Evolutionary conservation across 2,329 filamentous ascomycete species (phyloP), one percentile per base, ranked within the genome.

Genomic region (Dichotomopilus funicola): DNA sequence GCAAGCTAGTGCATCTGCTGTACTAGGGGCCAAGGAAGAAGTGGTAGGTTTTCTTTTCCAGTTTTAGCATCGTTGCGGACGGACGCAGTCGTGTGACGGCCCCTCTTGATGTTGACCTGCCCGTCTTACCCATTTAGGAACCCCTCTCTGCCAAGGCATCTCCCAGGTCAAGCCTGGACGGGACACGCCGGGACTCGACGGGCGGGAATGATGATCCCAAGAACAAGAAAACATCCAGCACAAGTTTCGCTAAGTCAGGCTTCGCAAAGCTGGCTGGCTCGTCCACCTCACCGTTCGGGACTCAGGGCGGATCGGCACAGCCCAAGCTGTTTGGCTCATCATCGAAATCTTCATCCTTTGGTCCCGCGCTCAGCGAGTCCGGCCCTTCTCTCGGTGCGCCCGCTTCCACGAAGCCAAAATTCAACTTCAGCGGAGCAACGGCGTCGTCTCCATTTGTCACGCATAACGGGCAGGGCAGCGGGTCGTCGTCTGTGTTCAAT

Each of bases 161-260:
- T 1, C 56, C 59, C 35, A 56, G 56, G 41, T 61, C 61, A 9
- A 61, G 60, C 56, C 47, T 59, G 47, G 55, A 63, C 34, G 56
- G 57, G 37, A 54, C 63, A 19, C 63, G 61, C 55, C 27, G 66
- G 47, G 60, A 48, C 37, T 48, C 45, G 37, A 10, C 45, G 37
- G 12, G 61, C 45, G 8, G 59, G 62, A 33, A 55, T 62, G 49
- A 58, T 60, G 56, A 57, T 58, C 66, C 61, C 49, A 68, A 67
- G 49, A 70, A 65, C 37, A 55, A 51, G 38, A 66, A 68, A 51
- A 79, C 81, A 13, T 82, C 86, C 6, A 59, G 76, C 10, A 80
- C 80, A 8, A 81, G 85, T 5, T 91, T 91, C 68, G 82, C 82
- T 27, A 77, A 76, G 48, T 91, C 87, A 3, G 81, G 79, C 13